Evolutionary conservation across 352 stramenopile species (phyloP).

Genomic region (Globisporangium camurandrum): DNA sequence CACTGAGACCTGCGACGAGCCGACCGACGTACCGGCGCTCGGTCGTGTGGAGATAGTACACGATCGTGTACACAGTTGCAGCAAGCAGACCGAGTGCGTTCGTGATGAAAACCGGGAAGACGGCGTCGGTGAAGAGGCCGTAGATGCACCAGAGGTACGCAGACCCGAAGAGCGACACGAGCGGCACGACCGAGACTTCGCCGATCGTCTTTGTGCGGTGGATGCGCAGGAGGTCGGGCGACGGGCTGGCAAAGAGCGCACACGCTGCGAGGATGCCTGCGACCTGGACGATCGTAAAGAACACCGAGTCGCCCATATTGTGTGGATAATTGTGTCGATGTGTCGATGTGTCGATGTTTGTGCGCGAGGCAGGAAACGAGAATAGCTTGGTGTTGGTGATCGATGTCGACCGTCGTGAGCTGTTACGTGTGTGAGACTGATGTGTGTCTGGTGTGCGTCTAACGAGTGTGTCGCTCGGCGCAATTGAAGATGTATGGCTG

Average conservation of each 20-base stretch:
- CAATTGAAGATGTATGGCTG: no score
- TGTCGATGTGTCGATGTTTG: neutral
- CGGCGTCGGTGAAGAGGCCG: slow-evolving; percentile 2
- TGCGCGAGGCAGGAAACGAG: neutral
- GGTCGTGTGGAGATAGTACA: slow-evolving; percentile 5
- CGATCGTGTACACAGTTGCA: neutral
- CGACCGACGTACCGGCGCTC: slow-evolving; percentile 2
- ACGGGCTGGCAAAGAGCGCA: slow-evolving; percentile 6
- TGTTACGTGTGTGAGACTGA: no score
- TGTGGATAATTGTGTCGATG: neutral
- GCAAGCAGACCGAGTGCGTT: slow-evolving; percentile 2
- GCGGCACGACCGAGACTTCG: slow-evolving; percentile 10
- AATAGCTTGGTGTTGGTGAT: neutral
- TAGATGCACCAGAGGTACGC: slow-evolving; percentile 7
- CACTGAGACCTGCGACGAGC: neutral
- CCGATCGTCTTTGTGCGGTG: slow-evolving; percentile 7
- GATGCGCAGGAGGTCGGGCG: slow-evolving; percentile 6
- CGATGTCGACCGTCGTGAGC: no score
- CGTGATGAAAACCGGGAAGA: slow-evolving; percentile 10
- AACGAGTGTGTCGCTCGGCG: no score
- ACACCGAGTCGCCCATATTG: slow-evolving; percentile 2
- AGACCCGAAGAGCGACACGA: slow-evolving; percentile 6
- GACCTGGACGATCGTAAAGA: slow-evolving; percentile 7
- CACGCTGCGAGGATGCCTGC: slow-evolving; percentile 1
- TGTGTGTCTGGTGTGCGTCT: no score